Conservation (phyloP, 2,329 filamentous ascomycete genomes). For the Myriosclerotinia scirpicola region DNA sequence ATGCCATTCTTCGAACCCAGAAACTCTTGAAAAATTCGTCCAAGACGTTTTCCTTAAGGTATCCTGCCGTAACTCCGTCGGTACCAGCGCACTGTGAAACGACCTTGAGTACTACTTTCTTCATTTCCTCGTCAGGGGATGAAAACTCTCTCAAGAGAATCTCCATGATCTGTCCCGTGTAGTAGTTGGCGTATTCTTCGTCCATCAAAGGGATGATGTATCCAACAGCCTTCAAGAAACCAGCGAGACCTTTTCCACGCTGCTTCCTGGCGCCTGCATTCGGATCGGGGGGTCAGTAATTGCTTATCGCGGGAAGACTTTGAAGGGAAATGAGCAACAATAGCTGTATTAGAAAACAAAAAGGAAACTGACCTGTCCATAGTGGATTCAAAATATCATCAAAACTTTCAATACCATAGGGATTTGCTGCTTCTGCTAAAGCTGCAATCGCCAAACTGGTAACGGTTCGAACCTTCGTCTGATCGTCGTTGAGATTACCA, state of each 20-base stretch:
- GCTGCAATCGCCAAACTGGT: conserved; percentile 94
- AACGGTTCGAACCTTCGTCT: conserved; percentile 95
- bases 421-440: conserved; percentile 91
- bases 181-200: conserved; percentile 99
- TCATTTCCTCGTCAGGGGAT: conserved; percentile 98
- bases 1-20: conserved; percentile 94
- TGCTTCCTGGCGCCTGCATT: conserved; percentile 66
- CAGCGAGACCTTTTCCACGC: conserved; percentile 90
- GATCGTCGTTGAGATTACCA: conserved; percentile 93
- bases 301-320: background rate
- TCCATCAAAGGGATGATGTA: conserved; percentile 99
- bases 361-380: conserved; percentile 71
- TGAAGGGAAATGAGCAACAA: background rate
- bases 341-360: background rate
- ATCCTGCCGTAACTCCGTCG: conserved; percentile 89
- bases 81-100: conserved; percentile 94
- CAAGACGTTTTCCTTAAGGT: conserved; percentile 92
- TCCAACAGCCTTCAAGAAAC: conserved; percentile 94
- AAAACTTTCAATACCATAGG: conserved; percentile 98
- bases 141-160: conserved; percentile 94
- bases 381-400: conserved; percentile 96
- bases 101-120: conserved; percentile 97
- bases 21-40: conserved; percentile 99
- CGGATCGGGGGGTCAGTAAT: background rate
- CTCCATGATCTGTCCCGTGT: conserved; percentile 98